Evolutionary conservation across 2,329 filamentous ascomycete species (phyloP).

Genomic region (Curvularia hawaiiensis): DNA sequence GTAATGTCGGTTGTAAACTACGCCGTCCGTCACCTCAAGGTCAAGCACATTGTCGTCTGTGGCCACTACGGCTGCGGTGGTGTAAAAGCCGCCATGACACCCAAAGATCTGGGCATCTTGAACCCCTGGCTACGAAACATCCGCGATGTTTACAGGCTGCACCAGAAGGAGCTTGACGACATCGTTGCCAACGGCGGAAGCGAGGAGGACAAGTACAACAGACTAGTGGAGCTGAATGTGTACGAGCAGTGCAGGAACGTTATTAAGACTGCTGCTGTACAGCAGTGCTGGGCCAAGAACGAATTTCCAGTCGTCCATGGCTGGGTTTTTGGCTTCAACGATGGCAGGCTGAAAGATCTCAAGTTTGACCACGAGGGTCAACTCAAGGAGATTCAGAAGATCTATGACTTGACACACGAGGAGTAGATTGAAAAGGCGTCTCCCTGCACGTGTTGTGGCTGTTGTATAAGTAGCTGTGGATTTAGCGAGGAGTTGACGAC

Average conservation of each 20-base stretch:
- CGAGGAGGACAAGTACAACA: constrained; percentile 40
- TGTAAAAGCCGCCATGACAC: constrained; percentile 66
- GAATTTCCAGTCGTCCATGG: constrained; percentile 73
- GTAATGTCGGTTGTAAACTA: constrained; percentile 50
- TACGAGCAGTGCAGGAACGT: constrained; percentile 47
- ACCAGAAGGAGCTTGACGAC: constrained; percentile 70
- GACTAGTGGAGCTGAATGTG: constrained; percentile 47
- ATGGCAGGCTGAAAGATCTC: constrained; percentile 69
- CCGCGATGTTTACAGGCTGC: constrained; percentile 73
- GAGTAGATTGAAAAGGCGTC: background rate
- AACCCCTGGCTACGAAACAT: constrained; percentile 79
- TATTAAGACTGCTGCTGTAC: constrained; percentile 58
- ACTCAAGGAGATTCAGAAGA: constrained; percentile 65
- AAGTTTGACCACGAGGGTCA: constrained; percentile 65
- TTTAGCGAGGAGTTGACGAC: constrained; percentile 16
- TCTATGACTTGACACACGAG: constrained; percentile 58
- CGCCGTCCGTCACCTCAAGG: constrained; percentile 52
- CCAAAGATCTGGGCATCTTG: constrained; percentile 70
- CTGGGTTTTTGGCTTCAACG: constrained; percentile 73
- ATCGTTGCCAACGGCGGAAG: constrained; percentile 23
- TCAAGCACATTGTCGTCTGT: constrained; percentile 73
- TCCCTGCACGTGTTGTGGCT: background rate
- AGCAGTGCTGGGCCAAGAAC: constrained; percentile 64
- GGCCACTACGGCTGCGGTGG: constrained; percentile 72
- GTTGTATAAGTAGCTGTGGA: constrained; percentile 14